Percentiles rank a stretch among this genome's conserved stretches.
Conservation (phyloP, 2,329 filamentous ascomycete species). For the Apiospora rasikravindrae region DNA sequence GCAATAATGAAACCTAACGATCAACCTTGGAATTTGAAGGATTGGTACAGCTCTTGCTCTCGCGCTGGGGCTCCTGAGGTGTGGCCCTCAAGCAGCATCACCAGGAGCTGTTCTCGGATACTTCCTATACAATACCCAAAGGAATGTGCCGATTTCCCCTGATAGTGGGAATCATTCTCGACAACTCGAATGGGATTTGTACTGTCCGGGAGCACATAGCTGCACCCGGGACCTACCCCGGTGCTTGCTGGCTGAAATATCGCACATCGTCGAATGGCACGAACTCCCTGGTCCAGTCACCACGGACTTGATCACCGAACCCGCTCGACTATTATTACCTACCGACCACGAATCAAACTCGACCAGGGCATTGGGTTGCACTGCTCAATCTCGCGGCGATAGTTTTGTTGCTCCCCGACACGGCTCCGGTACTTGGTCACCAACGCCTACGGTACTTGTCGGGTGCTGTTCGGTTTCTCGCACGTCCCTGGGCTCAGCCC, state of each 20-base stretch:
- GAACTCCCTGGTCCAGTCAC: not conserved
- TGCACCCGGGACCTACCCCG: not conserved
- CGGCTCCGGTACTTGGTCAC: not conserved
- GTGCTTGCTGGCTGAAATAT: not conserved
- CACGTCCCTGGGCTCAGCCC: constrained; percentile 1
- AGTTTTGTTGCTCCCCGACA: not conserved
- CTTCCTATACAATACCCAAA: not conserved
- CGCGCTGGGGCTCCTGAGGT: not conserved
- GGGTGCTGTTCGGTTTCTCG: not conserved
- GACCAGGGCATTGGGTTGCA: not conserved
- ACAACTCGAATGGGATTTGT: not conserved
- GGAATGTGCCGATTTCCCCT: not conserved
- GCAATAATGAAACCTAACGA: constrained; percentile 2
- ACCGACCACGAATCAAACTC: not conserved
- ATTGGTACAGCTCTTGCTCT: not conserved
- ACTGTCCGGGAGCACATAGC: not conserved
- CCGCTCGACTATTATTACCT: not conserved
- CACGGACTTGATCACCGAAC: not conserved
- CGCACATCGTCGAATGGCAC: not conserved
- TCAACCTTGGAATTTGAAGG: not conserved
- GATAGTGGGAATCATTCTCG: not conserved
- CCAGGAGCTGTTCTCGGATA: not conserved
- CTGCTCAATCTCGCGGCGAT: not conserved
- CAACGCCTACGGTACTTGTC: not conserved
- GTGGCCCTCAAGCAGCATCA: not conserved